phyloP scores from a whole-genome alignment of 306 rosid genomes.

The Gastrolobium villosum region DNA sequence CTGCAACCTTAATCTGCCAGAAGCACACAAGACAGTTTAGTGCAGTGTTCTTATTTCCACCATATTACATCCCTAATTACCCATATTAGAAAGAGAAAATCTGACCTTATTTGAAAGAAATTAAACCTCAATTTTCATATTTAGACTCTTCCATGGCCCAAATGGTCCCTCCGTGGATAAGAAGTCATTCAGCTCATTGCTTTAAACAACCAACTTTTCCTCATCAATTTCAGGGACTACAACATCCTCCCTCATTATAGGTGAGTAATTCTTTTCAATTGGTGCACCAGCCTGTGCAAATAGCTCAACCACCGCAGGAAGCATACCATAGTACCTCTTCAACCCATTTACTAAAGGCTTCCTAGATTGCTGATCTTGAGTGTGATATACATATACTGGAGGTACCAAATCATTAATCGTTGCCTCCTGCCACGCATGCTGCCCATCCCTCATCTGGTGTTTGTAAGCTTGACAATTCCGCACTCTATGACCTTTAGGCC shows the following conservation, averaged over 20 bases:
- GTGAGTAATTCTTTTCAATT: conserved; percentile 52
- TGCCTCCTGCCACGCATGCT: conserved; percentile 86
- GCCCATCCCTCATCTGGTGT: conserved; percentile 90
- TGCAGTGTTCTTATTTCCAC: conserved; percentile 2
- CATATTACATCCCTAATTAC: not conserved
- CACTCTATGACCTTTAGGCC: conserved; percentile 79
- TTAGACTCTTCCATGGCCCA: not conserved
- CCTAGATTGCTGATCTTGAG: conserved; percentile 52
- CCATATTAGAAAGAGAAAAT: not conserved
- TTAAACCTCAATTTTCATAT: conserved; percentile 14
- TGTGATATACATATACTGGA: conserved; percentile 73
- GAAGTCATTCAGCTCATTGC: conserved; percentile 6
- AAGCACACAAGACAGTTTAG: not conserved
- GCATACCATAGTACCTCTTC: conserved; percentile 70
- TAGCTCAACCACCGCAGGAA: conserved; percentile 81
- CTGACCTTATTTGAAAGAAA: not conserved
- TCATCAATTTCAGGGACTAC: conserved; percentile 69
- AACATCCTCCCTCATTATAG: conserved; percentile 67
- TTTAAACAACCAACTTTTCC: conserved; percentile 71
- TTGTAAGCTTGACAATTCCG: conserved; percentile 77
- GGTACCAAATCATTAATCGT: conserved; percentile 67
- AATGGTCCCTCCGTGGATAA: conserved; percentile 20
- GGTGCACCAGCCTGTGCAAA: conserved; percentile 73
- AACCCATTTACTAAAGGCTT: conserved; percentile 64
- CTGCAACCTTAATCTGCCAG: conserved; percentile 10